Evolutionary conservation across 495 filamentous ascomycete species (phyloP), one percentile per base, ranked within the genome.

Genomic region (Penicillium silybi): DNA sequence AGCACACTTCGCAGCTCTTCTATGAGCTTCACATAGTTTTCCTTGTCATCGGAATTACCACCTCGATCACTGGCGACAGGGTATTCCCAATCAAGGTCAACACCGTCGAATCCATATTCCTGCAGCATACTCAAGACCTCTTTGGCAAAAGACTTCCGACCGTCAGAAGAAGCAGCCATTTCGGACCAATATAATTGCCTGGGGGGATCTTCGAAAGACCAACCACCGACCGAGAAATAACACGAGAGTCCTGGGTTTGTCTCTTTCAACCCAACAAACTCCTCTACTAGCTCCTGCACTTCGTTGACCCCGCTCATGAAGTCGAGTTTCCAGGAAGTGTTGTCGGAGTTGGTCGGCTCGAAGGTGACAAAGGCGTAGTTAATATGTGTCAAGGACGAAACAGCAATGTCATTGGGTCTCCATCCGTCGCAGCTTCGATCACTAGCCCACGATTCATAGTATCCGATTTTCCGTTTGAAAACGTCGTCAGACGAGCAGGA

Each of bases 71-170:
- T 7, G 2, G 74, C 77, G 0, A 51, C 76, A 0, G 81, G 80
- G 54, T 80, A 83, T 34, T 64, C 67, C 70, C 70, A 71, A 45
- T 72, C 68, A 26, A 82, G 42, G 53, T 84, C 80, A 3, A 80
- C 66, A 6, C 80, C 80, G 42, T 83, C 71, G 45, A 81, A 54
- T 1, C 39, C 53, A 23, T 50, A 56, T 4, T 44, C 10, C 8
- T 37, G 6, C 34, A 54, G 4, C 32, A 17, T 20, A n/a, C 48
- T 27, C 46, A 82, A 75, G 61, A 83, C 81, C 4, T 49, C 59
- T 1, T 62, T 52, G n/a, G 27, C 23, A 20, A 48, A 53, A 17
- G 35, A 23, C 17, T n/a, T 2, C 17, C 73, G 70, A n/a, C 68
- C 71, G 0, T 5, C 58, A 1, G 51, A 20, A 2, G 59, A 64